Evolutionary conservation across 2,329 filamentous ascomycete species (phyloP), one percentile per base, ranked within the genome.

Genomic region (Thelonectria blattea): DNA sequence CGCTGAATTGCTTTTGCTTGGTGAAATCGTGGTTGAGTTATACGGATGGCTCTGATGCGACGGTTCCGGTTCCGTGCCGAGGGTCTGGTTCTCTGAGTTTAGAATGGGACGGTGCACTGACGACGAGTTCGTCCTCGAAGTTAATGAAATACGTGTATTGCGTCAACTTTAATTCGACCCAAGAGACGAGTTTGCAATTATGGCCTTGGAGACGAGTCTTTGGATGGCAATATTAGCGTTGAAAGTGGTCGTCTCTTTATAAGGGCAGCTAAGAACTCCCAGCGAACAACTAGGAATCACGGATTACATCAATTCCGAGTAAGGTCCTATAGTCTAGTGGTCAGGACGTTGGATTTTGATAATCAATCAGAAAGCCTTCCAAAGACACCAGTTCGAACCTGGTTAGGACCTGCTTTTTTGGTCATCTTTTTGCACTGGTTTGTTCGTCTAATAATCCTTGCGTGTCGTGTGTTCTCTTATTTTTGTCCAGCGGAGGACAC

Each of bases 311-410:
- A 45, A 11, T n/a, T 37, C 17, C 45, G 1, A 46, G 22, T 10
- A 42, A 41, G 56, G 56, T 58, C 56, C 56, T 58, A 58, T 58
- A 58, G 56, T 58, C 56, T 58, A 58, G 56, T 58, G 56, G 56
- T 58, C 56, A 58, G 56, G 56, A 58, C 56, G 56, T 58, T 58
- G 56, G 56, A 58, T 58, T 58, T 58, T 58, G 56, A 58, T 58
- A 34, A 41, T n/a, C 32, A 17, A 7, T 58, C 56, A 58, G 52
- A 56, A 34, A 17, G 15, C 41, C 58, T 60, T 60, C 58, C 58
- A 60, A 60, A 60, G 58, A 52, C 58, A 52, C 58, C 58, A 60
- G 58, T 60, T 60, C 58, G 58, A 60, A 60, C 58, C 58, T 60
- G 58, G 58, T 52, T 56, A 56, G 58, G 58, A 60, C 58, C 58